Conservation (phyloP, 1,139 yeast species). For the Pneumocystis canis region DNA sequence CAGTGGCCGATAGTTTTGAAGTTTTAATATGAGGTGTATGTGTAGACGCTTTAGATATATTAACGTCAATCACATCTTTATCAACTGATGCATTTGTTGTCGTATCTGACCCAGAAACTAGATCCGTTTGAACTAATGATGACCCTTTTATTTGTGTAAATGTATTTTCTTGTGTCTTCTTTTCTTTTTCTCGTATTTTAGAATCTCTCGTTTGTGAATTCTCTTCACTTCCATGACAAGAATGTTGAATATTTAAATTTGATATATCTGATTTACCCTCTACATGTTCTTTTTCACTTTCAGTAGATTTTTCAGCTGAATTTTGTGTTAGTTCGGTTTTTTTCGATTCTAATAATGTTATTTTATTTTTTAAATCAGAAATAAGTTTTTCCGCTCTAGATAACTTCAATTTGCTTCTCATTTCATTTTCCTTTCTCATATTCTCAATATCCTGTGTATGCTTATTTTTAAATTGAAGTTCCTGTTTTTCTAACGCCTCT, state of each 20-base stretch:
- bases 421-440: slow-evolving; percentile 21
- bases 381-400: slow-evolving; percentile 19
- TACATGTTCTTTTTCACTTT: neutral
- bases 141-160: no score
- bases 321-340: neutral
- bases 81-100: neutral
- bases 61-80: neutral
- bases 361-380: slow-evolving; percentile 18
- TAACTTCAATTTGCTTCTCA: slow-evolving; percentile 16
- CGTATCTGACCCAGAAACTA: neutral
- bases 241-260: no score
- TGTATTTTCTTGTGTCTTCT: neutral
- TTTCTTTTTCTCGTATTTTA: neutral
- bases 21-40: no score
- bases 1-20: neutral
- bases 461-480: slow-evolving; percentile 27
- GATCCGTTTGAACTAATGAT: no score
- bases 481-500: slow-evolving; percentile 19
- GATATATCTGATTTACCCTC: neutral
- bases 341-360: slow-evolving; percentile 10
- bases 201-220: no score
- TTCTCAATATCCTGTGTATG: slow-evolving; percentile 26
- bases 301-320: neutral
- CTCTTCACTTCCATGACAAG: no score
- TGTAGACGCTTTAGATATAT: no score